These are phyloP conservation scores for Reutealis trisperma DNA, from an alignment of 345 rosid genomes.

Conservation along the genomic window DNA sequence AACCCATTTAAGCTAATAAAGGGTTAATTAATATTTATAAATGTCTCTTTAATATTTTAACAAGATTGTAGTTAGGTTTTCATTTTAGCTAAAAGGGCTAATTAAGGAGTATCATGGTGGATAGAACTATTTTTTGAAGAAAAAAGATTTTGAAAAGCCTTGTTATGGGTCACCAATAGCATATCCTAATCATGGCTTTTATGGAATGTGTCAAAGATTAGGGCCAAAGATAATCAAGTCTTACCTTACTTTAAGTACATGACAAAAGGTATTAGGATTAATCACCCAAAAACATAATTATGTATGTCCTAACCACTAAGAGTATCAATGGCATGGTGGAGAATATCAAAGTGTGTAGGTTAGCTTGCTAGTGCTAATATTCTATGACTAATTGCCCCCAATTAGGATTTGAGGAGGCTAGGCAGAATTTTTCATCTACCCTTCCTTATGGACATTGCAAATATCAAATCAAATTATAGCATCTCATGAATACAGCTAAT, in stretches of 20 bases:
- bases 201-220: neutral
- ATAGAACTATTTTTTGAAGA: neutral
- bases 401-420: neutral
- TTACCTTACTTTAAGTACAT: slow-evolving; percentile 5
- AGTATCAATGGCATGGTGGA: neutral
- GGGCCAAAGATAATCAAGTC: slow-evolving; percentile 6
- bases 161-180: neutral
- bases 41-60: neutral
- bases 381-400: no score
- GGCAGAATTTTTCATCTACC: neutral
- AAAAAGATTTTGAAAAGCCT: neutral
- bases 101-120: neutral
- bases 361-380: neutral
- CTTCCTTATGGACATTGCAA: neutral
- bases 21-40: neutral
- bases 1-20: neutral
- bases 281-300: slow-evolving; percentile 1
- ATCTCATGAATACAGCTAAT: neutral
- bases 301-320: slow-evolving; percentile 6
- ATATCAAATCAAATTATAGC: neutral
- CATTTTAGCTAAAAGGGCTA: neutral
- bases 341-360: neutral
- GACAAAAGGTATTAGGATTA: neutral
- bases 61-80: no score
- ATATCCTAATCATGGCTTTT: slow-evolving; percentile 3